Percentiles rank a stretch among this genome's conserved stretches.
Conservation (phyloP, 768 basidiomycete species). For the Paxillus rubicundulus region DNA sequence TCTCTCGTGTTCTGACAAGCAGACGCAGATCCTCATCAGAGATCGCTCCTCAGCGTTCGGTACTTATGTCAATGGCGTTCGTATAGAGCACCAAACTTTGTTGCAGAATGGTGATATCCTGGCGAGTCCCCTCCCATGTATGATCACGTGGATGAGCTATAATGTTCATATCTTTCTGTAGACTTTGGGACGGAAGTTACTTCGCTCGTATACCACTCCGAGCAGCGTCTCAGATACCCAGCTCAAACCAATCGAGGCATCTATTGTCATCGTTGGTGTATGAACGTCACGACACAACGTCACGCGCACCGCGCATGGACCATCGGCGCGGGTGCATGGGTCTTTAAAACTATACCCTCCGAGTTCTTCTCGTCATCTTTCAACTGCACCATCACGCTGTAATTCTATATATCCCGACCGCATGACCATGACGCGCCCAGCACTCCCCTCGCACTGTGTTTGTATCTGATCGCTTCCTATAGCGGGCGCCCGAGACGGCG, state of each 20-base stretch:
- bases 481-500: background rate
- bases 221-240: conserved; percentile 42
- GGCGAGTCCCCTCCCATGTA: conserved; percentile 29
- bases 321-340: too few relatives aligned
- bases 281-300: conserved; percentile 5
- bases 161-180: conserved; percentile 19
- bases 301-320: too few relatives aligned
- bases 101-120: conserved; percentile 44
- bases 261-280: conserved; percentile 36
- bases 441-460: background rate
- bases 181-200: conserved; percentile 41
- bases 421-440: background rate
- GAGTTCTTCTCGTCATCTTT: background rate
- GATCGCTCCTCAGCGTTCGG: conserved; percentile 48
- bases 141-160: background rate
- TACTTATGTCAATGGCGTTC: conserved; percentile 46
- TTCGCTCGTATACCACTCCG: conserved; percentile 39
- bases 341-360: background rate
- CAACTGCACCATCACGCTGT: background rate
- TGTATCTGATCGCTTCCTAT: background rate
- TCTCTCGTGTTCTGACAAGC: conserved; percentile 8
- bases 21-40: conserved; percentile 41
- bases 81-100: conserved; percentile 36
- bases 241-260: conserved; percentile 44
- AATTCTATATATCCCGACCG: background rate